Base-by-base conservation (phyloP, 495 filamentous ascomycete species). In the Penicillium samsonianum region DNA sequence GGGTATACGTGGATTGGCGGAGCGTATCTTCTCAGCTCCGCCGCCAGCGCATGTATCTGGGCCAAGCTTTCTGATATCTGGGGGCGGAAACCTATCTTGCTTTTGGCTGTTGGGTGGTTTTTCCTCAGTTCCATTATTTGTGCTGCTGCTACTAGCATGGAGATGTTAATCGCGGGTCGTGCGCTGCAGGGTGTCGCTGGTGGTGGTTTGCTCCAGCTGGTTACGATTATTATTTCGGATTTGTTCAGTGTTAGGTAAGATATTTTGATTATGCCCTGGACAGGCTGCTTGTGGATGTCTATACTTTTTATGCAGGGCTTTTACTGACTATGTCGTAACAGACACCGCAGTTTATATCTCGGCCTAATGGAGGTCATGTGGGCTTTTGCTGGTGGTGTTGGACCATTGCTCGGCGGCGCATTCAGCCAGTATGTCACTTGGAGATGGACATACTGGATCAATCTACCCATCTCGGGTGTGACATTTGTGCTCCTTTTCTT, bases 391-490 rank as follows among this genome's bases (percentile, higher is more conserved):
- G 80, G 77, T 10, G 81, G 77, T 7, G 64, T 86, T 6, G 89
- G 89, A 0, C 89, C 89, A 2, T 64, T 92, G 3, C 72, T 91
- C 2, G 89, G 89, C 12, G 89, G 89, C 19, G 77, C 79, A 2
- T 86, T 92, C 48, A 80, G 88, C 0, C 74, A 86, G 44, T 73
- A 77, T 4, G 75, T 84, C 14, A 76, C 75, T 5, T 91, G 89
- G 89, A 65, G 85, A 31, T 88, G 85, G 78, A 81, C 80, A 30
- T 91, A 88, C 66, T 90, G 84, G 83, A 84, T 91, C 73, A 90
- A 90, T 61, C 67, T 89, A 1, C 88, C 88, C 0, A 75, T 88
- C 40, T 82, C 77, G 8, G 77, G 80, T 0, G 58, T 77, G 0
- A 76, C 85, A 0, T 79, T 87, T 33, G 55, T 82, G 16, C 76